phyloP scores from a whole-genome alignment of 176 grass and related monocot species.

The Hordeum marinum region DNA sequence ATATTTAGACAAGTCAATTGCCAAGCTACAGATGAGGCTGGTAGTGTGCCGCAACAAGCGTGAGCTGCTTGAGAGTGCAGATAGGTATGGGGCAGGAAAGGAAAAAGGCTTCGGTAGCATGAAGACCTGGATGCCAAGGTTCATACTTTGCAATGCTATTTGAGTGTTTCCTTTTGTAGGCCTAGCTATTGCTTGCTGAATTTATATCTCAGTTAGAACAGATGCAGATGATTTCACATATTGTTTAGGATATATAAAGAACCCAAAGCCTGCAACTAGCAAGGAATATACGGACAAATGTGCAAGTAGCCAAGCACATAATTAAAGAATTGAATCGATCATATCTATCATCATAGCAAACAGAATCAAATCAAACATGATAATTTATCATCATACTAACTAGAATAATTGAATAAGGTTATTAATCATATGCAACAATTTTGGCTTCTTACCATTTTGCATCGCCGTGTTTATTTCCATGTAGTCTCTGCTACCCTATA shows the following conservation, averaged over 20 bases:
- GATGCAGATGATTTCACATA: not conserved
- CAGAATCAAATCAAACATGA: too few relatives aligned
- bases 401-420: too few relatives aligned
- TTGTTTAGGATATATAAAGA: too few relatives aligned
- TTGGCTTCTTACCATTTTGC: too few relatives aligned
- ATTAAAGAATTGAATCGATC: not conserved
- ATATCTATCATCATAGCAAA: not conserved
- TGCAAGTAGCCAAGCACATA: not conserved
- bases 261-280: not conserved
- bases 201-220: not conserved
- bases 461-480: too few relatives aligned
- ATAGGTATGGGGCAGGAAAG: slow-evolving; percentile 21
- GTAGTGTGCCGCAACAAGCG: slow-evolving; percentile 51
- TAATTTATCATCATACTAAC: too few relatives aligned
- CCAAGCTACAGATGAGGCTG: slow-evolving; percentile 78
- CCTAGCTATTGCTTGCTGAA: not conserved
- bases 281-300: not conserved
- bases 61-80: slow-evolving; percentile 35
- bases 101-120: slow-evolving; percentile 79
- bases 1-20: slow-evolving; percentile 70
- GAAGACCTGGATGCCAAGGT: slow-evolving; percentile 97
- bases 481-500: too few relatives aligned
- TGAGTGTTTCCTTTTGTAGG: not conserved
- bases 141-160: not conserved
- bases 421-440: too few relatives aligned